A percentile compares a stretch with the other conserved stretches of the same genome.
phyloP scores from a whole-genome alignment of 495 filamentous ascomycete species.

The Penicillium goetzii region DNA sequence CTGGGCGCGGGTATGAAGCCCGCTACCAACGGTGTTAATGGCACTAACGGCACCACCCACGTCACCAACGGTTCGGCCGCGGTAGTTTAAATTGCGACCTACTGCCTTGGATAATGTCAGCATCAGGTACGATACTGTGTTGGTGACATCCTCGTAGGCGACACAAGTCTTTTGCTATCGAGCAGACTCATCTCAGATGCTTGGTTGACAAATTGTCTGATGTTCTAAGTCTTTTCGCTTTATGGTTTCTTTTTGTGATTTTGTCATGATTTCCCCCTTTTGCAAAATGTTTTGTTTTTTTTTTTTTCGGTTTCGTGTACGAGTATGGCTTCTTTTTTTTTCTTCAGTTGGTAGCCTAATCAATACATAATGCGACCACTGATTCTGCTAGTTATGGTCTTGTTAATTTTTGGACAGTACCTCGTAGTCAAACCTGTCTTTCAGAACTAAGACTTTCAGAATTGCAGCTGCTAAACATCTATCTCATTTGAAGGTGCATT shows the following conservation, averaged over 20 bases:
- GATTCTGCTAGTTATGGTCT: constrained; percentile 6
- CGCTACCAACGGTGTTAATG: constrained; percentile 19
- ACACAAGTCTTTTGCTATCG: background rate
- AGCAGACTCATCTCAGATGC: background rate
- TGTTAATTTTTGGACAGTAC: no score
- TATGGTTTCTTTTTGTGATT: constrained; percentile 14
- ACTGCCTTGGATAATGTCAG: background rate
- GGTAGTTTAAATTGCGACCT: constrained; percentile 15
- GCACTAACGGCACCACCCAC: constrained; percentile 19
- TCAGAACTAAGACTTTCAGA: no score
- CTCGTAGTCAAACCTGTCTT: no score
- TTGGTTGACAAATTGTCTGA: background rate
- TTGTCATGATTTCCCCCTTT: constrained; percentile 36
- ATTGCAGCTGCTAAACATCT: no score
- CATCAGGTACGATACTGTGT: background rate
- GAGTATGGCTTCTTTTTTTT: constrained; percentile 23
- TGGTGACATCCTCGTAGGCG: constrained; percentile 7
- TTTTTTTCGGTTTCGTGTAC: constrained; percentile 25
- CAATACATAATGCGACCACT: constrained; percentile 36
- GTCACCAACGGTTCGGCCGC: constrained; percentile 31
- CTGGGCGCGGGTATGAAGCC: constrained; percentile 25
- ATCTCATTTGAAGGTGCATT: no score
- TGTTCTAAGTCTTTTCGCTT: constrained; percentile 11
- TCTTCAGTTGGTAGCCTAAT: constrained; percentile 33
- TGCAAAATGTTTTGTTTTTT: constrained; percentile 12